A percentile compares a stretch with the other conserved stretches of the same genome.
phyloP scores from a whole-genome alignment of 208 protist species.

The Vickermania ingenoplastis region DNA sequence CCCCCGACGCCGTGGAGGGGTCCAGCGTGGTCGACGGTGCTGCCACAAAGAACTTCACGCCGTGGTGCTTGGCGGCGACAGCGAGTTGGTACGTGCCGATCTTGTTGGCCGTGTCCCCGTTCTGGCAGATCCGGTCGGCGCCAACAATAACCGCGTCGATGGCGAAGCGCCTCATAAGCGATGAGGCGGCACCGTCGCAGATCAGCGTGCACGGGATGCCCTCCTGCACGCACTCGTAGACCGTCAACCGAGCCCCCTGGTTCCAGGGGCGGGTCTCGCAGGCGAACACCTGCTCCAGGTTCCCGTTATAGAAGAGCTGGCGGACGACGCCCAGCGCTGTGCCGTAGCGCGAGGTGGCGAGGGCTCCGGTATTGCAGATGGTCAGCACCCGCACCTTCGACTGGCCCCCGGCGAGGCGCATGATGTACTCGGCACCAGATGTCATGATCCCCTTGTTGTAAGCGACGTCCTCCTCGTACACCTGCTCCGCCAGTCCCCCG shows the following conservation, averaged over 20 bases:
- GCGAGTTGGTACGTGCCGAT: slow-evolving; percentile 94
- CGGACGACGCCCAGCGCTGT: slow-evolving; percentile 92
- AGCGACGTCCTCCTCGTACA: slow-evolving; percentile 80
- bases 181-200: slow-evolving; percentile 82
- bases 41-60: slow-evolving; percentile 89
- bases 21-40: slow-evolving; percentile 90
- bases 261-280: slow-evolving; percentile 95
- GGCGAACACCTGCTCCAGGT: slow-evolving; percentile 84
- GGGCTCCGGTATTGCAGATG: slow-evolving; percentile 94
- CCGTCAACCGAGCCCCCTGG: slow-evolving; percentile 90
- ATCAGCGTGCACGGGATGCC: slow-evolving; percentile 89
- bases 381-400: slow-evolving; percentile 72
- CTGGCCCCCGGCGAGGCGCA: slow-evolving; percentile 19
- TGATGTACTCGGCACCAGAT: slow-evolving; percentile 74
- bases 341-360: slow-evolving; percentile 89
- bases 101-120: slow-evolving; percentile 95
- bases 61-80: slow-evolving; percentile 83
- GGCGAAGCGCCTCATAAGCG: slow-evolving; percentile 38
- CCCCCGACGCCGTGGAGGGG: slow-evolving; percentile 62
- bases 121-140: slow-evolving; percentile 90
- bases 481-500: slow-evolving; percentile 66
- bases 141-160: slow-evolving; percentile 91
- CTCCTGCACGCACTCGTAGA: slow-evolving; percentile 93
- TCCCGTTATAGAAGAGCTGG: slow-evolving; percentile 63
- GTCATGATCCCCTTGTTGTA: slow-evolving; percentile 90